A percentile compares a stretch with the other conserved stretches of the same genome.
phyloP scores from a whole-genome alignment of 2,329 filamentous ascomycete genomes.

The Aspergillus sp. region DNA sequence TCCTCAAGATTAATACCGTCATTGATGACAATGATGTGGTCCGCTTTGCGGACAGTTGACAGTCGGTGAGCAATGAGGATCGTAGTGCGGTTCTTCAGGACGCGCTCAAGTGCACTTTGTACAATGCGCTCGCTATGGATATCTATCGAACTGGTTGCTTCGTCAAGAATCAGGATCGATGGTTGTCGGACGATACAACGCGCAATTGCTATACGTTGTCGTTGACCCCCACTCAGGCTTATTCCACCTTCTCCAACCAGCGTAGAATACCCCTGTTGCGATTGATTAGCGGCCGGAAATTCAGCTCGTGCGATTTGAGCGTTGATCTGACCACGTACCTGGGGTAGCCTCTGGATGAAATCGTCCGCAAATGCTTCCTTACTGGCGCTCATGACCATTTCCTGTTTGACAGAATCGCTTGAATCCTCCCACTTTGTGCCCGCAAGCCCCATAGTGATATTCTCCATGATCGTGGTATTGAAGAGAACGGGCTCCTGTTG shows the following conservation, averaged over 20 bases:
- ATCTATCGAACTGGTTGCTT: slow-evolving; percentile 66
- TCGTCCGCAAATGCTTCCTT: slow-evolving; percentile 67
- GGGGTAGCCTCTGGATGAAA: slow-evolving; percentile 62
- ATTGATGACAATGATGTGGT: slow-evolving; percentile 56
- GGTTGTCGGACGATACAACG: slow-evolving; percentile 70
- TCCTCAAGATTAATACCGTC: slow-evolving; percentile 52
- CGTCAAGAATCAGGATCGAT: slow-evolving; percentile 73
- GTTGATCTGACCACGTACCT: slow-evolving; percentile 3
- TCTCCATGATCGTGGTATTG: slow-evolving; percentile 62
- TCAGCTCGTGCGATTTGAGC: too few relatives aligned
- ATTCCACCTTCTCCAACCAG: slow-evolving; percentile 72
- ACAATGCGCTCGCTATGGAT: slow-evolving; percentile 53
- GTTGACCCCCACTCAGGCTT: slow-evolving; percentile 73
- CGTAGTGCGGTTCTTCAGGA: slow-evolving; percentile 63
- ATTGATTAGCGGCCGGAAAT: neutral
- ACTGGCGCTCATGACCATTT: slow-evolving; percentile 60
- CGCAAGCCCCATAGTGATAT: slow-evolving; percentile 58
- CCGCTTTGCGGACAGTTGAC: slow-evolving; percentile 55
- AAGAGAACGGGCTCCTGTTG: slow-evolving; percentile 69
- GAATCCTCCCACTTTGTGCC: slow-evolving; percentile 35
- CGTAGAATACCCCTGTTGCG: slow-evolving; percentile 62
- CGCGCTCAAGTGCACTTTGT: slow-evolving; percentile 50
- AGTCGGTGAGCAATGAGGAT: slow-evolving; percentile 66
- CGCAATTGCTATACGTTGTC: slow-evolving; percentile 76
- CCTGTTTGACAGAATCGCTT: slow-evolving; percentile 40